These are phyloP conservation scores for Chlamydomonas reinhardtii DNA, from an alignment of 163 green algal species.

Conservation along the genomic window DNA sequence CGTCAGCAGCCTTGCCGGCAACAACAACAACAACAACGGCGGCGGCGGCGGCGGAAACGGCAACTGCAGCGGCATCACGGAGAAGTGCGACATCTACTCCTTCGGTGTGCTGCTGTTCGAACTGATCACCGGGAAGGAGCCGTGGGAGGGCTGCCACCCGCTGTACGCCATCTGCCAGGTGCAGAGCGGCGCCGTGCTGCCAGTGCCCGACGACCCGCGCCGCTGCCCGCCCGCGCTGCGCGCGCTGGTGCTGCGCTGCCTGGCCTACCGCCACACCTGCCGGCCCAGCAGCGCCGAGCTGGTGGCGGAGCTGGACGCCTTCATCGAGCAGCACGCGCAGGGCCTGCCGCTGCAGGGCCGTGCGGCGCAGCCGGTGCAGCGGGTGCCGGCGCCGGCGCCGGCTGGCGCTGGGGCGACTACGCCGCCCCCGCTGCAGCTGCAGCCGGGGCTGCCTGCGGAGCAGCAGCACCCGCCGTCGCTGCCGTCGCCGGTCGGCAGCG, in stretches of 20 bases:
- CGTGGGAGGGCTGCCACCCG: conserved; percentile 44
- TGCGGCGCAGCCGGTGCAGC: too few relatives aligned
- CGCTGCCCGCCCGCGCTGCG: conserved; percentile 29
- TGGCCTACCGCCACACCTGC: not conserved
- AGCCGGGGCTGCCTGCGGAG: not conserved
- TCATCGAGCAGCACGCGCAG: not conserved
- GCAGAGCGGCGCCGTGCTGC: conserved; percentile 12
- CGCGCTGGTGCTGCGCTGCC: conserved; percentile 15
- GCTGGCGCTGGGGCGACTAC: too few relatives aligned
- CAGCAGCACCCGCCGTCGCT: not conserved
- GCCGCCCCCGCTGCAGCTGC: not conserved
- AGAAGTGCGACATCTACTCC: conserved; percentile 12
- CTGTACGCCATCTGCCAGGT: conserved; percentile 44
- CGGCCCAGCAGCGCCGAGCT: conserved; percentile 5
- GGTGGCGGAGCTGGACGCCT: conserved; percentile 24
- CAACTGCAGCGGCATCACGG: conserved; percentile 9
- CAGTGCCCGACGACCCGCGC: conserved; percentile 19
- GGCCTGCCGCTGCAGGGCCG: too few relatives aligned
- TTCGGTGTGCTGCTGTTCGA: conserved; percentile 45
- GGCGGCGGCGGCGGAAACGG: not conserved
- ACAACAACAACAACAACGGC: not conserved
- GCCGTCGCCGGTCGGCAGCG: too few relatives aligned
- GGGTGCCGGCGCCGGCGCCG: too few relatives aligned
- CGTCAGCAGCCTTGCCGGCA: too few relatives aligned
- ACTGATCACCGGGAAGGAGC: conserved; percentile 29